A percentile compares a stretch with the other conserved stretches of the same genome.
phyloP scores from a whole-genome alignment of 1,284 basidiomycete genomes.

The Schizophyllum commune region DNA sequence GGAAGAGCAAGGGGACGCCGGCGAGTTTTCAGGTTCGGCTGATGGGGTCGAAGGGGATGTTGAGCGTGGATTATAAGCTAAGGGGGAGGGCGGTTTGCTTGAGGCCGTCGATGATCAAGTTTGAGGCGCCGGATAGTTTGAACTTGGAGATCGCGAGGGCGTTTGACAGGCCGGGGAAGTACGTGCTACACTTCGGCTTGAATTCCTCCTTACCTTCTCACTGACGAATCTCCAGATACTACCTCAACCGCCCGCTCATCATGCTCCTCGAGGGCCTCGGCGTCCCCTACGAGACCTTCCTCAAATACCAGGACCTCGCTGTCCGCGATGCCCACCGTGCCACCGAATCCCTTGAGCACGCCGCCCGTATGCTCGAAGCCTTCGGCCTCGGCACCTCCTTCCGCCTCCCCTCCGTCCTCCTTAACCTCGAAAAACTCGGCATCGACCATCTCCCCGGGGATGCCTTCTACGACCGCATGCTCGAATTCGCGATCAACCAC shows the following conservation, averaged over 20 bases:
- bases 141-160: slow-evolving; percentile 48
- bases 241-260: slow-evolving; percentile 42
- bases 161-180: slow-evolving; percentile 51
- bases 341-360: slow-evolving; percentile 28
- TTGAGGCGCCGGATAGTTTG: slow-evolving; percentile 35
- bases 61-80: slow-evolving; percentile 47
- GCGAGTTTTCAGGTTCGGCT: slow-evolving; percentile 54
- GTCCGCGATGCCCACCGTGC: neutral
- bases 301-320: neutral
- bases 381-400: slow-evolving; percentile 35
- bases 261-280: slow-evolving; percentile 37
- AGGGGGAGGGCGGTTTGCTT: slow-evolving; percentile 38
- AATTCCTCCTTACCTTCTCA: neutral
- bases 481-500: slow-evolving; percentile 48
- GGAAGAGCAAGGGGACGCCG: slow-evolving; percentile 29
- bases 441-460: slow-evolving; percentile 25
- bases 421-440: slow-evolving; percentile 27
- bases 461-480: slow-evolving; percentile 43
- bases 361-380: slow-evolving; percentile 39
- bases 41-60: slow-evolving; percentile 55
- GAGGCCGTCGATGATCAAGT: slow-evolving; percentile 58
- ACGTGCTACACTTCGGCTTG: slow-evolving; percentile 17
- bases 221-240: slow-evolving; percentile 15
- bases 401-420: slow-evolving; percentile 31
- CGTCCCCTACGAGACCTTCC: slow-evolving; percentile 31